Base-by-base conservation (phyloP, 108 stramenopile genomes). In the Cyclotella atomus region DNA sequence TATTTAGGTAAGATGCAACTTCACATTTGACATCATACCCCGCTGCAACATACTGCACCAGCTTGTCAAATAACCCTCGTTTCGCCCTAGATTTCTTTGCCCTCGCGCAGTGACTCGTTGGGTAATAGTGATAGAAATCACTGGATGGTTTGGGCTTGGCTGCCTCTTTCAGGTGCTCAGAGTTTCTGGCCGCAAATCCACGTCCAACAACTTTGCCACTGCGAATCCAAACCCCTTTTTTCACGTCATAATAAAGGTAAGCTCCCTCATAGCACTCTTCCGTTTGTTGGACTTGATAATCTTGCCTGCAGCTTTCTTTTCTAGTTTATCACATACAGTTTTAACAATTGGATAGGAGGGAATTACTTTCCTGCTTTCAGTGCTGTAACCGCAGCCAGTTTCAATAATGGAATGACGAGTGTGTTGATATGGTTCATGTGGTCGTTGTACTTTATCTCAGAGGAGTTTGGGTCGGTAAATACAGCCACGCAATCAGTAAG, bases 161-260 rank as follows among this genome's bases (percentile, higher is more conserved):
- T 28, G 14, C 28, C 16, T 27, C 24, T 5, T 25, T 17, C 17
- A 28, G 5, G 46, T 64, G 63, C 41, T 64, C 44, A 20, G 44
- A 27, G 15, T 43, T 7, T 10, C 63, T 43, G 6, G 6, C 23
- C 9, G 1, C 41, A 46, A 64, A 64, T 4, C 63, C 63, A 1
- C 24, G 41, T 6, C 63, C 44, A 64, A 21, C 7, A 20, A 45
- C 44, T 3, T 44, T 45, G 5, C 63, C 63, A 64, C 44, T 64
- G 21, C 63, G 41, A 12, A 64, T 43, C 23, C 44, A 45, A 7
- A 4, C 14, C 5, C 44, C 44, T 24, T 34, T 17, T 28, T 64
- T 64, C 1, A 16, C 17, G 46, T 64, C 63, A 27, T 43, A 46
- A 64, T 45, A 25, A 25, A 64, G 63, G 44, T 64, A 64, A 64